Conservation (phyloP, 1,139 yeast species). For the Scheffersomyces cryptocercus region DNA sequence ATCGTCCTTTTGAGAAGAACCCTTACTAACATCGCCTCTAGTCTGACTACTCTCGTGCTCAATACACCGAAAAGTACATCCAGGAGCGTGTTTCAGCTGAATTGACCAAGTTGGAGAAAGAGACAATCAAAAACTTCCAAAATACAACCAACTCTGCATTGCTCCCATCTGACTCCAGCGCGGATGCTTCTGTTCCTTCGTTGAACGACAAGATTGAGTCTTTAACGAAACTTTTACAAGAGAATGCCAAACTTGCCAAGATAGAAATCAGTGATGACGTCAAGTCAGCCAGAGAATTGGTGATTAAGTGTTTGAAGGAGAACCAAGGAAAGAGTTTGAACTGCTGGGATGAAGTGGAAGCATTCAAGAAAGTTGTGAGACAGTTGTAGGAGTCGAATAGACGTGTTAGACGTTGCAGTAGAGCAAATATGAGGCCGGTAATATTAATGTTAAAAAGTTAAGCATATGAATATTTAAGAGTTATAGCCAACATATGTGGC, state of each 20-base stretch:
- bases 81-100: constrained; percentile 75
- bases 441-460: not conserved
- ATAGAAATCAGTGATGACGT: constrained; percentile 33
- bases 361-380: constrained; percentile 58
- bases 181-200: constrained; percentile 27
- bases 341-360: constrained; percentile 85
- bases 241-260: constrained; percentile 48
- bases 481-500: no score
- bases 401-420: constrained; percentile 1
- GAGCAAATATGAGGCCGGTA: constrained; percentile 1
- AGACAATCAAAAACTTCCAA: constrained; percentile 59
- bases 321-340: constrained; percentile 77
- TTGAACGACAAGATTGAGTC: constrained; percentile 42
- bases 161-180: constrained; percentile 26
- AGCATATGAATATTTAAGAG: not conserved
- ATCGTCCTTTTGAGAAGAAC: not conserved
- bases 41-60: constrained; percentile 81
- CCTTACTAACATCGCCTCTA: constrained; percentile 25
- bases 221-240: constrained; percentile 48
- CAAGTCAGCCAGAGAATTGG: constrained; percentile 51
- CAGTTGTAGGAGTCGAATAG: constrained; percentile 21
- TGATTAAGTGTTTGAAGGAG: constrained; percentile 64
- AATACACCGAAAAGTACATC: constrained; percentile 73
- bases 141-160: constrained; percentile 47
- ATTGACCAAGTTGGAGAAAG: constrained; percentile 60